Conservation (phyloP, 805 yeast genomes). For the Cyberlindnera meyerae region DNA sequence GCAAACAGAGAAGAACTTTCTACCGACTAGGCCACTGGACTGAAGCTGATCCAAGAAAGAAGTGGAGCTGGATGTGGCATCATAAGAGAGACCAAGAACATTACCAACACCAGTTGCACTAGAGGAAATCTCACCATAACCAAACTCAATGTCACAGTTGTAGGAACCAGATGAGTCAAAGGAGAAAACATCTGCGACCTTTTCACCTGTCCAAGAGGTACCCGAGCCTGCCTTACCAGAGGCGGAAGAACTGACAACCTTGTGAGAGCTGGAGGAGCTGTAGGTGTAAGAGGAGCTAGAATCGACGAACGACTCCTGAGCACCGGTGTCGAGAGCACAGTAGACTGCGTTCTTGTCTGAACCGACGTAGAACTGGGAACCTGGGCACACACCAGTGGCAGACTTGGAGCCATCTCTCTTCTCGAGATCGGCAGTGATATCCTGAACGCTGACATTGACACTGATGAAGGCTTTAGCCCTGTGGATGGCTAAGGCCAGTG, state of each 20-base stretch:
- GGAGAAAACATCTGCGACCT: slow-evolving; percentile 8
- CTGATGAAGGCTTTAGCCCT: slow-evolving; percentile 9
- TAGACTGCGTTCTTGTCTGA: slow-evolving; percentile 7
- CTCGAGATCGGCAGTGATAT: slow-evolving; percentile 1
- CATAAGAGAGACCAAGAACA: slow-evolving; percentile 15
- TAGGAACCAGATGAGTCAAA: slow-evolving; percentile 8
- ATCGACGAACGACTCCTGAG: slow-evolving; percentile 3
- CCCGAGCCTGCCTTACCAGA: slow-evolving; percentile 11
- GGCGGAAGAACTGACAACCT: background rate
- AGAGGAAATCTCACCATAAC: slow-evolving; percentile 4
- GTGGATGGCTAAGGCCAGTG: slow-evolving; percentile 4
- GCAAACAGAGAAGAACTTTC: slow-evolving; percentile 16
- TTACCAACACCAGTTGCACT: slow-evolving; percentile 4
- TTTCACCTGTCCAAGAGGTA: slow-evolving; percentile 7
- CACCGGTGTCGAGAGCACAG: slow-evolving; percentile 10
- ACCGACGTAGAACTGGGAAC: slow-evolving; percentile 11
- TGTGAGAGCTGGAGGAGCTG: slow-evolving; percentile 3
- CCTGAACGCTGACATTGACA: slow-evolving; percentile 6
- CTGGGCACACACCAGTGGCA: slow-evolving; percentile 6
- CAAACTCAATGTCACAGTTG: slow-evolving; percentile 11
- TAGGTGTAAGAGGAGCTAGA: slow-evolving; percentile 2
- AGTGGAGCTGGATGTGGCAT: slow-evolving; percentile 3
- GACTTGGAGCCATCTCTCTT: slow-evolving; percentile 5
- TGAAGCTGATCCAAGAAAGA: slow-evolving; percentile 11
- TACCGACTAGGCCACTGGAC: slow-evolving; percentile 6